Base-by-base conservation (phyloP, 345 rosid genomes). In the Hypericum perforatum region DNA sequence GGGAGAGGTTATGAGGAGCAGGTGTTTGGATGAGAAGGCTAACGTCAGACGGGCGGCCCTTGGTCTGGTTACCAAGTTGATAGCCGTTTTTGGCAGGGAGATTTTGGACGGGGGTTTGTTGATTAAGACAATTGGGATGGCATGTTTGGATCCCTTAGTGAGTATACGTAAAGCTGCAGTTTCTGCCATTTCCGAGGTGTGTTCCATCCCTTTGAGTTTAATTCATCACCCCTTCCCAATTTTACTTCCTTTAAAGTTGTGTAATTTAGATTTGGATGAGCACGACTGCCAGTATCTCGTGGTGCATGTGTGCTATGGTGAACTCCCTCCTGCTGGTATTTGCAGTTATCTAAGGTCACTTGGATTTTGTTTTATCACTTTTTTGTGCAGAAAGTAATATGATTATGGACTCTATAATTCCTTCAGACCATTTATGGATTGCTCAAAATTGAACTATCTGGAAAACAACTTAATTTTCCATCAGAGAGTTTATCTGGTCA, bases 61-160 rank as follows among this genome's bases (percentile, higher is more conserved):
- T 71, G 62, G 74, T 74, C 75, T 91, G 40, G 82, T 78, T 46
- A 70, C 80, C 62, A 85, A 81, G 81, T 58, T 79, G 73, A 80
- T 77, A 41, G 64, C 85, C 41, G 78, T 80, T 65, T 51, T 83
- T 53, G 77, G 80, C 36, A 86, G 89, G 52, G 69, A 75, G 32
- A 22, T 22, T 64, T 65, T 85, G 41, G 98, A 81, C 70, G 80
- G 66, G 53, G 56, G 69, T 72, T 53, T 91, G 64, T 75, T 22
- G 32, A 22, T 88, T 41, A 88, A 82, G 69, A 81, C 74, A 10
- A 67, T 85, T 77, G 96, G 89, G 45, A 76, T 82, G 60, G 89
- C 98, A 66, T 91, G 96, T 64, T 91, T 88, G 5, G 98, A 91
- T 66, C 85, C 95, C 6, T 95, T 92, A 49, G 82, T 92, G 52